Evolutionary conservation across 169 alveolate genomes (phyloP), one percentile per base, ranked within the genome.

Genomic region (Plasmodium relictum): DNA sequence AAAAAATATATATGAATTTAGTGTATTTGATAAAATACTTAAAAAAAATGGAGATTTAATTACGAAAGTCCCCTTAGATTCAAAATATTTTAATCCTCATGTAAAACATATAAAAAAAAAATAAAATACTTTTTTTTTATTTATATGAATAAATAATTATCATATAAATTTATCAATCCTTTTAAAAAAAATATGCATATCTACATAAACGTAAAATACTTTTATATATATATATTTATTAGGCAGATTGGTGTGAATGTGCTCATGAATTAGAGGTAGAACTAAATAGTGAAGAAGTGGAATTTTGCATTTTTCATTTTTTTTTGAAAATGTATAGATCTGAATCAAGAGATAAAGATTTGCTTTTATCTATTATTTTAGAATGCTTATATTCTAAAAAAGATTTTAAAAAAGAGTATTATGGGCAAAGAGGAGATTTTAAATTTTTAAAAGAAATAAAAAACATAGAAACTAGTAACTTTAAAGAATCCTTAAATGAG

Each of bases 171-270:
- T 61, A 2, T 20, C n/a, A 18, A 2, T 61, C n/a, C 20, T 61
- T 1, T 10, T 48, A 2, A 10, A 48, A 10, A 10, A 48, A 48
- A 10, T 48, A 22, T 20, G 10, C 7, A 31, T 58, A 2, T 16
- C 9, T 61, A 61, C 42, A 61, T 37, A 61, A 20, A 22, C 20
- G 14, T 24, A 22, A 7, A 6, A 7, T 72, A 39, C 44, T 12
- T 44, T 52, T 73, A 6, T 73, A 31, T 66, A n/a, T n/a, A n/a
- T n/a, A n/a, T n/a, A n/a, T 31, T 54, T 26, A 3, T 9, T 54
- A 78, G 89, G 89, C 89, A n/a, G 89, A 78, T 76, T 78, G 89
- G 89, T 78, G 76, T 20, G 89, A 78, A 39, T 78, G 89, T 20
- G 78, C 78, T 16, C 78, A 78, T 10, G 89, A 78, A 65, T 37